Evolutionary conservation across 2,329 filamentous ascomycete genomes (phyloP).

Genomic region (Pseudogymnoascus sp.): DNA sequence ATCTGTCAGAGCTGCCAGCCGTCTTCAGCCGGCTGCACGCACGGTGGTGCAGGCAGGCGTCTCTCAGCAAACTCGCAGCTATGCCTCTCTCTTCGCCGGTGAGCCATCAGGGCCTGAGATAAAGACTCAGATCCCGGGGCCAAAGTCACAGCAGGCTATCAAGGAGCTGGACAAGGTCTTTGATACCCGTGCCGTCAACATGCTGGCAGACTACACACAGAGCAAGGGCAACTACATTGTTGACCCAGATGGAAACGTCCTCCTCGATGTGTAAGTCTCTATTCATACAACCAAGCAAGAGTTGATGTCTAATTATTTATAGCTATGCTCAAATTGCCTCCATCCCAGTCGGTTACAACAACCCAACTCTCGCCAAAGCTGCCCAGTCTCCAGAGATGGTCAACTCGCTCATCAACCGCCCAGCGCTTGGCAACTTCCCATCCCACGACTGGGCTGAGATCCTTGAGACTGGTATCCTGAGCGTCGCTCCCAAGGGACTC

Average conservation of each 20-base stretch:
- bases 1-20: conserved; percentile 27
- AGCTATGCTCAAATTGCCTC: conserved; percentile 77
- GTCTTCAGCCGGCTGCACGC: conserved; percentile 22
- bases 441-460: conserved; percentile 67
- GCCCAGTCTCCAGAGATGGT: conserved; percentile 66
- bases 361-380: conserved; percentile 57
- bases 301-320: not conserved
- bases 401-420: conserved; percentile 68
- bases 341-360: conserved; percentile 79
- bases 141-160: conserved; percentile 32
- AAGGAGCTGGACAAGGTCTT: conserved; percentile 41
- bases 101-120: conserved; percentile 27
- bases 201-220: conserved; percentile 46
- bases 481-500: conserved; percentile 65
- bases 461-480: conserved; percentile 63
- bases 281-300: not conserved
- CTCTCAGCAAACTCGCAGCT: not conserved
- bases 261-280: conserved; percentile 40
- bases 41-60: not conserved
- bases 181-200: conserved; percentile 45
- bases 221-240: conserved; percentile 47
- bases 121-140: conserved; percentile 34
- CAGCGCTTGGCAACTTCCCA: conserved; percentile 75
- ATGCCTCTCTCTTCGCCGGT: conserved; percentile 25
- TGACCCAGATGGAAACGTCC: conserved; percentile 44